Evolutionary conservation across 106 monocot genomes (phyloP), one percentile per base, ranked within the genome.

Genomic region (Chionographis japonica): DNA sequence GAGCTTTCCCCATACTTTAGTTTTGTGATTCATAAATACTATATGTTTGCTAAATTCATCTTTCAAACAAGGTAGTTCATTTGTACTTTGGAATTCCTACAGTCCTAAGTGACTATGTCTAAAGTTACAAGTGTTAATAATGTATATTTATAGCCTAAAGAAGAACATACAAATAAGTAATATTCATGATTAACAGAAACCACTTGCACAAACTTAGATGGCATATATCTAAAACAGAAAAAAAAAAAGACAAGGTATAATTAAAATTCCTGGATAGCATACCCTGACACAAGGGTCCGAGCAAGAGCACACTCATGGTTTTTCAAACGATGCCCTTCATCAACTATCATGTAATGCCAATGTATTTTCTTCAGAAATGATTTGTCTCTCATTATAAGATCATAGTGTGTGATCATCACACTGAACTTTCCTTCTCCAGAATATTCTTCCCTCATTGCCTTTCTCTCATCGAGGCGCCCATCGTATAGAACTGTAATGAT

Each of bases 281-380:
- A 98, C 98, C 98, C 92, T 37, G 93, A 69, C 15, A 85, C 85
- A 10, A 98, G 61, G 14, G 98, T 92, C 36, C 77, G 73, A 62
- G 98, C 86, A 73, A 98, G 93, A 77, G 98, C 81, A 62, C 98
- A 93, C 60, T 98, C 98, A 74, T 93, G 92, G 63, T 98, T 98
- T 85, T 98, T 98, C 61, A 98, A 65, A 43, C 98, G 89, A 75
- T 98, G 98, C 4, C 93, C 98, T 78, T 98, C 98, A 76, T 98
- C 92, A 69, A 98, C 92, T 77, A 98, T 98, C 87, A 98, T 81
- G 66, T 98, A 98, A 55, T 66, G 74, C 98, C 98, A 98, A 58
- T 93, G 85, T 58, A 98, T 82, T 65, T 98, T 98, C 69, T 84
- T 98, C 58, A 98, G 70, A 69, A 83, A 93, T 58, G 78, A 69